Evolutionary conservation across 345 rosid genomes (phyloP).

Genomic region (Raphanus raphanistrum): DNA sequence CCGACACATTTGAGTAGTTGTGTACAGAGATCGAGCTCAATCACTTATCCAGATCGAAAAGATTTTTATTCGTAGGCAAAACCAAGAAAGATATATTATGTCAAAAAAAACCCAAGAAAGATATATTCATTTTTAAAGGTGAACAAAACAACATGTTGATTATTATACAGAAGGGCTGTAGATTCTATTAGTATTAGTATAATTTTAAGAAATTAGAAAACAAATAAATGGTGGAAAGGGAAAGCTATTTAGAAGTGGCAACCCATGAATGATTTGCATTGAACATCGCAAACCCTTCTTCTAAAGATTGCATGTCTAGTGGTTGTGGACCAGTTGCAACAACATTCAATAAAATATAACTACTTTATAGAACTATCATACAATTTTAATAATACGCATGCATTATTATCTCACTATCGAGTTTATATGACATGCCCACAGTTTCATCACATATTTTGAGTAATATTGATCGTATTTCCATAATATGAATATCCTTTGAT

Average conservation of each 20-base stretch:
- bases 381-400: constrained; percentile 21
- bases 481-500: background rate
- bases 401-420: constrained; percentile 34
- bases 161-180: background rate
- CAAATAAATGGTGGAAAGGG: constrained; percentile 6
- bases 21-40: constrained; percentile 14
- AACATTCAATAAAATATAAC: background rate
- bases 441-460: constrained; percentile 22
- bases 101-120: constrained; percentile 16
- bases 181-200: background rate
- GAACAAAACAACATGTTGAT: background rate
- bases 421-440: constrained; percentile 36
- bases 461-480: background rate
- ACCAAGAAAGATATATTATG: constrained; percentile 9
- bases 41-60: constrained; percentile 32
- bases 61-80: constrained; percentile 30
- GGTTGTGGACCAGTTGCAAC: constrained; percentile 33
- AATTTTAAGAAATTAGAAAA: background rate
- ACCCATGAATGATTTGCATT: constrained; percentile 45
- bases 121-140: background rate
- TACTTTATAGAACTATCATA: background rate
- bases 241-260: constrained; percentile 19
- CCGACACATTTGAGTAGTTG: constrained; percentile 2
- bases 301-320: constrained; percentile 37
- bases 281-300: constrained; percentile 31